A percentile compares a stretch with the other conserved stretches of the same genome.
These are phyloP conservation scores for Oryza meridionalis DNA, from an alignment of 176 grass and related monocot genomes.

Conservation along the genomic window DNA sequence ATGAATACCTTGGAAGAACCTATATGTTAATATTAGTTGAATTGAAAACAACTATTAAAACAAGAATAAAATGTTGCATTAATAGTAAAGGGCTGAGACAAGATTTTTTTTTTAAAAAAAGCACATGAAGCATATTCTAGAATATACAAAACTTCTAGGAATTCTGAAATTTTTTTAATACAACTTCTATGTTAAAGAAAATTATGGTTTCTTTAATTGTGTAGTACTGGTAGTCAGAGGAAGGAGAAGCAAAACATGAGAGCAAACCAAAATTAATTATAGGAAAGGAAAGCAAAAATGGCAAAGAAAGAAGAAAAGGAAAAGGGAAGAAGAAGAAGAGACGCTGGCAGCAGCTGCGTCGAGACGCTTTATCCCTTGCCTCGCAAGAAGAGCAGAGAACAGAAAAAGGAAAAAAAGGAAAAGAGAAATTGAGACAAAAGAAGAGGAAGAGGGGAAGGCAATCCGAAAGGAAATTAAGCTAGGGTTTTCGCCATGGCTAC, in stretches of 20 bases:
- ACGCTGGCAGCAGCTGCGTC: too few relatives aligned
- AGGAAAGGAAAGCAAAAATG: not conserved
- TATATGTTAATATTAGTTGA: too few relatives aligned
- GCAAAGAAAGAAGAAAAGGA: not conserved
- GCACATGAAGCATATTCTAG: not conserved
- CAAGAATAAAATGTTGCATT: too few relatives aligned
- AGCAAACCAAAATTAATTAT: not conserved
- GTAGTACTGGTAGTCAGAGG: not conserved
- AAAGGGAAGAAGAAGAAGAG: not conserved
- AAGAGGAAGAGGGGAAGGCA: too few relatives aligned
- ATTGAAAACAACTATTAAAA: too few relatives aligned
- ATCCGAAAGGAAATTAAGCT: conserved; percentile 52
- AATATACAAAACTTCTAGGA: too few relatives aligned
- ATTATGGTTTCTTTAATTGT: too few relatives aligned
- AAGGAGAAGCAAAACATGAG: not conserved
- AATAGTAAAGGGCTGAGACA: too few relatives aligned
- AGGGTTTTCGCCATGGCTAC: conserved; percentile 70
- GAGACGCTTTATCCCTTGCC: conserved; percentile 5
- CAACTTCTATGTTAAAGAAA: too few relatives aligned
- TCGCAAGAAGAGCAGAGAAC: not conserved
- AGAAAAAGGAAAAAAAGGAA: not conserved
- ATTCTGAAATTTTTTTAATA: too few relatives aligned
- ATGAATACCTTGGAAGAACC: too few relatives aligned
- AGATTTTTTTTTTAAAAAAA: too few relatives aligned
- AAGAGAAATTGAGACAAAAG: not conserved